Base-by-base conservation (phyloP, 768 basidiomycete genomes). In the Asterophora lycoperdoides region DNA sequence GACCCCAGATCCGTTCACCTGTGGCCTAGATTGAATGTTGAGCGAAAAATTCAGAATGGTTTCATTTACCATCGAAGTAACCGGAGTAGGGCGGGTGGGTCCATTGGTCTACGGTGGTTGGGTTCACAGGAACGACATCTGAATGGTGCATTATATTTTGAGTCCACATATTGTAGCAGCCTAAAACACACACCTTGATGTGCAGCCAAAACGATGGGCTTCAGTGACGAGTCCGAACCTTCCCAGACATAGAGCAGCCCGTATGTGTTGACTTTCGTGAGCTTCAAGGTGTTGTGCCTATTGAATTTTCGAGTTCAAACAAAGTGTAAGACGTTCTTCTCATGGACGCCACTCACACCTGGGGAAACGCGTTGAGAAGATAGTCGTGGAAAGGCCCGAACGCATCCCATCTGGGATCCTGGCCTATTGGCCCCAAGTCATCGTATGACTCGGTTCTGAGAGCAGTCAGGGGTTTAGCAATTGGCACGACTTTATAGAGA, bases 221-320 rank as follows among this genome's bases (percentile, higher is more conserved):
- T 86, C n/a, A 86, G 69, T 1, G 71, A 66, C 9, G 63, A 49
- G 54, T 88, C 73, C 3, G 77, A 74, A 1, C 88, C 89, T 44
- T 74, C 68, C 87, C 88, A 90, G 41, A 80, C 77, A 60, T 79
- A 87, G 7, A 88, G 63, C n/a, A 90, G 71, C 0, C 79, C 89
- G 56, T 86, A 87, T 0, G 80, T 86, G 62, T 90, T 89, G 57
- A 93, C 79, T 56, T 80, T 83, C 8, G 81, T 82, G 51, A 86
- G 71, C 26, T 72, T 59, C 37, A 90, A 70, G 8, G 64, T 74
- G n/a, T 69, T 41, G 62, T 87, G 81, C 9, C 84, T 88, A 30
- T n/a, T 2, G 37, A 14, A 38, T 20, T 23, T 26, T 20, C 15
- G 2, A 37, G 37, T 32, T 34, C 23, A 26, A 15, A 28, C n/a